Conservation (phyloP, 768 basidiomycete species). For the Glaciozyma antarctica region DNA sequence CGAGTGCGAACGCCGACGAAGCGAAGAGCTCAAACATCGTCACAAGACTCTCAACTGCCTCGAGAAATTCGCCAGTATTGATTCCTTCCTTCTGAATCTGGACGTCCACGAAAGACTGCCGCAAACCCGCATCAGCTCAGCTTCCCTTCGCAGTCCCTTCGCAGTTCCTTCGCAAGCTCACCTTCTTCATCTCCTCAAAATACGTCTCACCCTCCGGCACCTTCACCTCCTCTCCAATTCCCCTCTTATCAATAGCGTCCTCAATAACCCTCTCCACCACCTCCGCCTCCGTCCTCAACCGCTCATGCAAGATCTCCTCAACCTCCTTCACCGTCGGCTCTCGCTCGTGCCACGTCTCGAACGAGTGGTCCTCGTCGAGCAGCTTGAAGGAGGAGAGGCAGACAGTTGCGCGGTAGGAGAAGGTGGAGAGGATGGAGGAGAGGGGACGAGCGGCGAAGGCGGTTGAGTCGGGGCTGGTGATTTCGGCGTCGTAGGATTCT, state of each 20-base stretch:
- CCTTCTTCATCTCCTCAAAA: not conserved
- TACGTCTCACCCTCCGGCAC: not conserved
- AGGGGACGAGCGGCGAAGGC: not conserved
- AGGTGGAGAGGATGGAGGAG: not conserved
- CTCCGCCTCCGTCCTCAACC: not conserved
- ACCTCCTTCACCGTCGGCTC: not conserved
- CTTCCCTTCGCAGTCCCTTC: not conserved
- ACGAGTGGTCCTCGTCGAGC: not conserved
- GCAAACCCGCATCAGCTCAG: not conserved
- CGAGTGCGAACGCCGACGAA: not conserved
- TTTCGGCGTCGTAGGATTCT: not conserved
- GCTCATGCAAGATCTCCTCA: not conserved
- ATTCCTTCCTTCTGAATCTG: not conserved
- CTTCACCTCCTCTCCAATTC: too few species aligned
- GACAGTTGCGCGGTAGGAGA: not conserved
- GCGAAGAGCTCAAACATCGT: not conserved
- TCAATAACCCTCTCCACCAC: not conserved
- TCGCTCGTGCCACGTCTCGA: not conserved
- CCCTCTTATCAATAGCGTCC: not conserved
- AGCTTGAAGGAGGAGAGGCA: not conserved
- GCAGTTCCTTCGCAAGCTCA: not conserved
- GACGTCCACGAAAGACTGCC: not conserved
- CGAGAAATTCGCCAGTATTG: not conserved
- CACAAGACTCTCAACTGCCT: not conserved
- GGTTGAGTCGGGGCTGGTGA: too few species aligned